Evolutionary conservation across 768 basidiomycete genomes (phyloP).

Genomic region (Solioccasus polychromus): DNA sequence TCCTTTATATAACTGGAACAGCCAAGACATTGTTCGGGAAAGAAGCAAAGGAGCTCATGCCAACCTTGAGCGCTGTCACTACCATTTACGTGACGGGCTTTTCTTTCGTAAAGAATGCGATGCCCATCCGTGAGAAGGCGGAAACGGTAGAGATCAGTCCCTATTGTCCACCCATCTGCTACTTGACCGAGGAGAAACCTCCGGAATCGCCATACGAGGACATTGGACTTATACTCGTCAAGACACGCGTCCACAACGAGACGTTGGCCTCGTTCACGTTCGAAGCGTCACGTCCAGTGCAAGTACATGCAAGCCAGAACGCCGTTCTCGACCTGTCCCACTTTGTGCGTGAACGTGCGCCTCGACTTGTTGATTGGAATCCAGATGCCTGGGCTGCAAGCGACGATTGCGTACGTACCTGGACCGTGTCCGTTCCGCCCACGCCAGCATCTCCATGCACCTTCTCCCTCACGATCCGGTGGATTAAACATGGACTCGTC

Average conservation of each 20-base stretch:
- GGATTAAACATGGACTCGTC: conserved; percentile 51
- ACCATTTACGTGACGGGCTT: conserved; percentile 50
- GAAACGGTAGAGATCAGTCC: conserved; percentile 38
- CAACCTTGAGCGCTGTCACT: conserved; percentile 43
- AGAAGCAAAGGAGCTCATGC: conserved; percentile 52
- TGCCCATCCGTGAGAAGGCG: conserved; percentile 48
- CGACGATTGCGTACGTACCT: conserved; percentile 63
- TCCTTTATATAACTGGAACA: conserved; percentile 59
- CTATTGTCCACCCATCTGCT: conserved; percentile 57
- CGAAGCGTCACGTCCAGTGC: conserved; percentile 32
- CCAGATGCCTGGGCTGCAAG: conserved; percentile 43
- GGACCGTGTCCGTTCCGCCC: conserved; percentile 49
- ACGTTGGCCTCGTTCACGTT: conserved; percentile 57
- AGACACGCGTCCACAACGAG: conserved; percentile 18
- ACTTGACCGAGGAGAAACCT: conserved; percentile 46
- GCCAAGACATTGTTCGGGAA: conserved; percentile 49
- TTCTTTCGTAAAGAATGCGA: conserved; percentile 48
- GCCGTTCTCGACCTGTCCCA: conserved; percentile 52
- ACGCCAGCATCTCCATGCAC: conserved; percentile 6
- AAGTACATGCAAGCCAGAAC: conserved; percentile 44
- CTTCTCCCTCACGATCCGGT: conserved; percentile 53
- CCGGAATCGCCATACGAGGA: conserved; percentile 27
- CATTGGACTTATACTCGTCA: conserved; percentile 26
- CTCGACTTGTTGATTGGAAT: conserved; percentile 49
- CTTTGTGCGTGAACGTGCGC: conserved; percentile 45